phyloP scores from a whole-genome alignment of 805 yeast genomes.

The Saccharomycopsis amapae region DNA sequence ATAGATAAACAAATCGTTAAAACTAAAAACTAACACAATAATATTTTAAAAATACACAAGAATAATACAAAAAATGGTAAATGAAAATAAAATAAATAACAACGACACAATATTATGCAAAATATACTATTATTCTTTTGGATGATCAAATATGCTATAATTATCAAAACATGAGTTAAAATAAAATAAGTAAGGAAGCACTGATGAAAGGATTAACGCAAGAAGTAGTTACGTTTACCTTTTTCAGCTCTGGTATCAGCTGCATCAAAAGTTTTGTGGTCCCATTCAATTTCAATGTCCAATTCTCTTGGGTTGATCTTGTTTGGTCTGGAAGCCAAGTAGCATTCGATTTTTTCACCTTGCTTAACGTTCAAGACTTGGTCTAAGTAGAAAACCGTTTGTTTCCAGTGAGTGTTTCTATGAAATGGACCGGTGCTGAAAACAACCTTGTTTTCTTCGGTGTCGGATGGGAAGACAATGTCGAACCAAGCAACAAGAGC shows the following conservation, averaged over 20 bases:
- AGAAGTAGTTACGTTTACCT: slow-evolving; percentile 60
- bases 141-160: too few relatives aligned
- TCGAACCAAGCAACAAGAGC: slow-evolving; percentile 95
- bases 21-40: too few relatives aligned
- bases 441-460: slow-evolving; percentile 40
- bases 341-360: slow-evolving; percentile 72
- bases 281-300: slow-evolving; percentile 65
- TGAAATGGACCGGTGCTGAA: slow-evolving; percentile 95
- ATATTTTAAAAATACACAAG: too few relatives aligned
- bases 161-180: too few relatives aligned
- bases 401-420: slow-evolving; percentile 97
- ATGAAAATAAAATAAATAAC: background rate
- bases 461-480: slow-evolving; percentile 69
- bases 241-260: slow-evolving; percentile 45
- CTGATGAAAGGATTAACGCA: too few relatives aligned
- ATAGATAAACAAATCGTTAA: too few relatives aligned
- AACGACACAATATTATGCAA: background rate
- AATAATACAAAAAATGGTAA: too few relatives aligned
- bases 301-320: slow-evolving; percentile 76
- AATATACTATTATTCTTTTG: too few relatives aligned
- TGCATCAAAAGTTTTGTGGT: slow-evolving; percentile 36
- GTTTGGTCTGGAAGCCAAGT: slow-evolving; percentile 71
- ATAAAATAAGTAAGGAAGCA: background rate
- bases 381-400: slow-evolving; percentile 85
- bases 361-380: slow-evolving; percentile 69